A percentile compares a stretch with the other conserved stretches of the same genome.
Conservation (phyloP, 148 eudicot species). For the Diospyros kaki region DNA sequence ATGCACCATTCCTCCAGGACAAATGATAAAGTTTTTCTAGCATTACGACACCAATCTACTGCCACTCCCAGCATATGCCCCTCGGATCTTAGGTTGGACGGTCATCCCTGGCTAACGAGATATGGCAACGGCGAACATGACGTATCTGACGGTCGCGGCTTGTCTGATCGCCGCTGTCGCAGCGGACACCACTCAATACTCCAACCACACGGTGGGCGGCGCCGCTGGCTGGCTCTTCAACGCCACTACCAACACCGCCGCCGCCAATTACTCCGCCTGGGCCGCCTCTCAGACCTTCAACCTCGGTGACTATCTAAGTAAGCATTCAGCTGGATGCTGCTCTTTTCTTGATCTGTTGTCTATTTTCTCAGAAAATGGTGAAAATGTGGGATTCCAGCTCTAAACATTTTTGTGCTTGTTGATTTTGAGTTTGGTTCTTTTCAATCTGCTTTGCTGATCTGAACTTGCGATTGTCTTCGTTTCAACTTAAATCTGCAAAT, state of each 20-base stretch:
- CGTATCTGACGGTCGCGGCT: slow-evolving; percentile 19
- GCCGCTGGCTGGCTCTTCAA: slow-evolving; percentile 65
- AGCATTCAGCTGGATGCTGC: not conserved
- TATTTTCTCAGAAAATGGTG: not conserved
- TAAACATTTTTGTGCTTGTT: not conserved
- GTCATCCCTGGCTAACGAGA: not conserved
- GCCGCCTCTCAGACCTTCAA: slow-evolving; percentile 54
- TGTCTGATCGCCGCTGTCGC: slow-evolving; percentile 16
- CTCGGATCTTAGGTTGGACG: not conserved
- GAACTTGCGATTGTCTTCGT: too few relatives aligned
- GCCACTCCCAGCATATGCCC: not conserved
- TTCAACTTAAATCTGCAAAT: too few relatives aligned
- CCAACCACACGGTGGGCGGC: slow-evolving; percentile 79
- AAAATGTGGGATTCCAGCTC: not conserved
- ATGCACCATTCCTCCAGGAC: too few relatives aligned
- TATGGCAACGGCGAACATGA: slow-evolving; percentile 11
- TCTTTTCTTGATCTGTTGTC: not conserved
- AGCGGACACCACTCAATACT: slow-evolving; percentile 22
- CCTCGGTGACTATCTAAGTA: slow-evolving; percentile 49
- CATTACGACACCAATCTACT: too few relatives aligned
- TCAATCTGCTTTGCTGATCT: not conserved
- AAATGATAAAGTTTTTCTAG: too few relatives aligned
- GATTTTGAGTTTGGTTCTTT: not conserved
- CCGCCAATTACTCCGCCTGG: slow-evolving; percentile 58
- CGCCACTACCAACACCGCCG: slow-evolving; percentile 29